Base-by-base conservation (phyloP, 495 filamentous ascomycete species). In the Penicillium silybi region DNA sequence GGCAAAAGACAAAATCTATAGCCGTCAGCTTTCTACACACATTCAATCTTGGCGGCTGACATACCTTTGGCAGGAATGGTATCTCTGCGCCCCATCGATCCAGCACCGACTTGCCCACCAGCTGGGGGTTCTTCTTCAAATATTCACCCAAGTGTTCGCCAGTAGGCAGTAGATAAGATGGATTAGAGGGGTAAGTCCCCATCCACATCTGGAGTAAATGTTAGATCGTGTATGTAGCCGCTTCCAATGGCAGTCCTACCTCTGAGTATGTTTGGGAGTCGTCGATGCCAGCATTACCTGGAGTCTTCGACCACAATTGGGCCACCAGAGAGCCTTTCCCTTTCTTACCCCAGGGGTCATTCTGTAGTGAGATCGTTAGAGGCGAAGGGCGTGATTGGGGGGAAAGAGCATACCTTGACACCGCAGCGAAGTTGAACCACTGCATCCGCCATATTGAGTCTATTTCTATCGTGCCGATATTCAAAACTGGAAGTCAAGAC, bases 151-250 rank as follows among this genome's bases (percentile, higher is more conserved):
- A 76, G 3, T 78, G 75, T 50, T 88, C 80, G 8, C 82, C 85
- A 0, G 79, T 85, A 2, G 73, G 65, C 2, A 88, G 62, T 10
- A 86, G 71, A 41, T 78, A 79, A 2, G 85, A 85, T 0, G 86
- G 87, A 34, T 83, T 82, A 17, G 79, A 80, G 0, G 88, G 88
- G 53, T 92, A 89, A 35, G 88, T 88, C 3, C 88, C 87, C 73
- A 92, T 84, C 89, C 88, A 91, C 76, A 90, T 86, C 73, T 85
- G 38, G 4, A 39, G 22, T 16, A 11, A 16, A 6, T 27, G 27
- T 20, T 4, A 32, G n/a, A 22, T 16, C 23, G 44, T 26, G 3
- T 41, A n/a, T 29, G 3, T 41, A n/a, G 18, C 8, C 10, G 8
- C 1, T 6, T 26, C 6, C 11, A 16, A 19, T 13, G 16, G 4